Conservation (phyloP, 768 basidiomycete species). For the Trametes cinnabarina region DNA sequence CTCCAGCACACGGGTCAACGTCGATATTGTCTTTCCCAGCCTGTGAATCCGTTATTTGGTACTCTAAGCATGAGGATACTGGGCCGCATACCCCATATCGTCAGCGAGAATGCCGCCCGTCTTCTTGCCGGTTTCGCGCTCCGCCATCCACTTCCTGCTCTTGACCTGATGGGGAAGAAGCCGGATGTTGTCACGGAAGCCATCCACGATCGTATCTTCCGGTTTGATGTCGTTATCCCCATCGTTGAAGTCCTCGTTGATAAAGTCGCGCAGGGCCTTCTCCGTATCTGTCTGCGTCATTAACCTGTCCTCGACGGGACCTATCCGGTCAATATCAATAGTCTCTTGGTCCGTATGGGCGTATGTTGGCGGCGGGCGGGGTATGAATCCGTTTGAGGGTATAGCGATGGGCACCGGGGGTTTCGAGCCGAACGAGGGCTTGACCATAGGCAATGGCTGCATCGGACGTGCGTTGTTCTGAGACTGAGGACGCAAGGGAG, state of each 20-base stretch:
- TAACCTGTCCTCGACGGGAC: slow-evolving; percentile 18
- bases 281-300: slow-evolving; percentile 25
- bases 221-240: slow-evolving; percentile 49
- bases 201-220: slow-evolving; percentile 69
- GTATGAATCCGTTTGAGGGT: slow-evolving; percentile 32
- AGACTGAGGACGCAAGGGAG: slow-evolving; percentile 17
- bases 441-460: background rate
- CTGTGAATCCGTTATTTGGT: slow-evolving; percentile 34
- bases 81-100: slow-evolving; percentile 69
- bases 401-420: slow-evolving; percentile 33
- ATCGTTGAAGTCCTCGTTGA: slow-evolving; percentile 35
- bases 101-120: slow-evolving; percentile 89
- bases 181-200: slow-evolving; percentile 66
- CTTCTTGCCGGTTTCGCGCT: slow-evolving; percentile 76
- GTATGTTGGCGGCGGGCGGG: slow-evolving; percentile 6
- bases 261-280: slow-evolving; percentile 24
- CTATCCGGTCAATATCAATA: slow-evolving; percentile 30
- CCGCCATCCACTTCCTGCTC: slow-evolving; percentile 84
- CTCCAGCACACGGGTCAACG: slow-evolving; percentile 82
- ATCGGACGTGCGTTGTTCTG: slow-evolving; percentile 7
- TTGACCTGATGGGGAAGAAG: slow-evolving; percentile 87
- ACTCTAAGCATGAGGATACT: background rate
- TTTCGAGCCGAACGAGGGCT: background rate
- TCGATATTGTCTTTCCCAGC: slow-evolving; percentile 90
- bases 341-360: slow-evolving; percentile 31